Evolutionary conservation across 139 green algal species (phyloP).

Genomic region (Tetradesmus obliquus): DNA sequence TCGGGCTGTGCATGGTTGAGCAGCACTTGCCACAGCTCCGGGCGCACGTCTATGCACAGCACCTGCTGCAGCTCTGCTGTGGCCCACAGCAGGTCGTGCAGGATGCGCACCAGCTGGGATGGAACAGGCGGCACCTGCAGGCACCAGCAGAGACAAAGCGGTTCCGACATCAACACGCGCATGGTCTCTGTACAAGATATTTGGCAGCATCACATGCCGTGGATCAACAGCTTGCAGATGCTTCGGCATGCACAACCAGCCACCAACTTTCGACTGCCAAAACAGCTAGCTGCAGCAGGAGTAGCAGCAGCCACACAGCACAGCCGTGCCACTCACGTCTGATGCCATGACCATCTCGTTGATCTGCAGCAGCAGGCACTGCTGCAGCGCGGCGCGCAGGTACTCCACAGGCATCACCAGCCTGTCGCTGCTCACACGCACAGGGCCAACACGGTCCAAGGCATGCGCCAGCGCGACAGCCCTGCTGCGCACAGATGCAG

Average conservation of each 20-base stretch:
- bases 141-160: not conserved
- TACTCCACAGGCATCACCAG: constrained; percentile 44
- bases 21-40: constrained; percentile 15
- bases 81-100: constrained; percentile 16
- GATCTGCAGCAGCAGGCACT: constrained; percentile 35
- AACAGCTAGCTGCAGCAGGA: not conserved
- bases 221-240: not conserved
- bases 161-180: not conserved
- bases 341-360: constrained; percentile 18
- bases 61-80: not conserved
- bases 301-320: not conserved
- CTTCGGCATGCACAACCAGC: not conserved
- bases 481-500: constrained; percentile 25
- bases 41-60: constrained; percentile 2
- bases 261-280: too few relatives aligned
- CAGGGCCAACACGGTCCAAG: constrained; percentile 23
- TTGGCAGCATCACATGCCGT: not conserved
- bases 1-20: constrained; percentile 44
- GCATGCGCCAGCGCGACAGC: constrained; percentile 29
- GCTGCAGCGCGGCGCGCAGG: constrained; percentile 44
- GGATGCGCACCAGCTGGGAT: constrained; percentile 14
- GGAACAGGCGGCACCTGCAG: constrained; percentile 36
- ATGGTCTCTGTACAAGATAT: not conserved
- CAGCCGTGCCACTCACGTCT: not conserved
- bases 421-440: constrained; percentile 30